Percentiles rank a stretch among this genome's conserved stretches.
Evolutionary conservation across 306 rosid genomes (phyloP).

Genomic region (Leucaena leucocephala): DNA sequence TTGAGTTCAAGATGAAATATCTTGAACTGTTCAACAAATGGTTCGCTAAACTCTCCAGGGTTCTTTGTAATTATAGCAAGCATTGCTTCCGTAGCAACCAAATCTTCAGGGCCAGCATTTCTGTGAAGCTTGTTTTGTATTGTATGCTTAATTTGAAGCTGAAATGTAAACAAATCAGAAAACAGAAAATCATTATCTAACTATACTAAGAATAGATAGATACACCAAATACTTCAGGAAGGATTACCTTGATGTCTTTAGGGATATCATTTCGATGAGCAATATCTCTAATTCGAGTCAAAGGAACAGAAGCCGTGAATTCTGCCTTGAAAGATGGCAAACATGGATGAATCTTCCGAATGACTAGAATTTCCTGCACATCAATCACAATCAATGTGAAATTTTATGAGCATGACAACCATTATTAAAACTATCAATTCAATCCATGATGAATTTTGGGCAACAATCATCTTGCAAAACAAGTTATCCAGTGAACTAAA

Average conservation of each 20-base stretch:
- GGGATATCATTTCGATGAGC: conserved; percentile 98
- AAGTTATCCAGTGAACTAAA: not conserved
- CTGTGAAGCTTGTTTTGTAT: conserved; percentile 99
- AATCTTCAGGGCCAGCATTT: conserved; percentile 97
- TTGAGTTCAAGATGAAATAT: conserved; percentile 90
- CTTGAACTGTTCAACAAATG: conserved; percentile 88
- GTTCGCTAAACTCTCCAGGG: conserved; percentile 80
- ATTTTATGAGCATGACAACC: not conserved
- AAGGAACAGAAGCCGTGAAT: conserved; percentile 96
- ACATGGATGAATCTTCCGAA: conserved; percentile 93
- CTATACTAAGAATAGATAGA: conserved; percentile 25
- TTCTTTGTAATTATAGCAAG: conserved; percentile 82
- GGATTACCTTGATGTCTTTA: conserved; percentile 84
- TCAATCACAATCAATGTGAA: conserved; percentile 9
- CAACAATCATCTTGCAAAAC: not conserved
- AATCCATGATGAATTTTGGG: not conserved
- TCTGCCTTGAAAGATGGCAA: conserved; percentile 98
- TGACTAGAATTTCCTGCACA: conserved; percentile 75
- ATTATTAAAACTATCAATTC: not conserved
- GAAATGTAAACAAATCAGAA: conserved; percentile 38
- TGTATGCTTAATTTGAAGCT: conserved; percentile 94
- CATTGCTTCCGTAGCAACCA: conserved; percentile 96
- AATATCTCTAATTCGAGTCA: conserved; percentile 96
- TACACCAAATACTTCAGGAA: conserved; percentile 22
- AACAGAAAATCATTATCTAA: conserved; percentile 36